phyloP scores from a whole-genome alignment of 164 flowering plant species.

The Sextonia rubra region DNA sequence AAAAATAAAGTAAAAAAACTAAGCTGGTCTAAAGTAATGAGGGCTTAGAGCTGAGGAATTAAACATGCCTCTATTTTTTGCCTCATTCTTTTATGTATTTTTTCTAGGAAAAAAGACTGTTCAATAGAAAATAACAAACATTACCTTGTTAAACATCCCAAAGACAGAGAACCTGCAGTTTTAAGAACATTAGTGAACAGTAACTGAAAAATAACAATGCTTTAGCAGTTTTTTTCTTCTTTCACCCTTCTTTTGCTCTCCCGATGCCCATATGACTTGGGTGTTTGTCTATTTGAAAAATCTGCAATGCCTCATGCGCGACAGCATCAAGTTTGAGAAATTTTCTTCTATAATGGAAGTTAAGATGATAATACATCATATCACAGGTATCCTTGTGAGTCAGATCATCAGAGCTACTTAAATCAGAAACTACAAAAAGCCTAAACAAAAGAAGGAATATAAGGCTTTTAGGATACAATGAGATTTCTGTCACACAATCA shows the following conservation, averaged over 20 bases:
- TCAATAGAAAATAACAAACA: constrained; percentile 1
- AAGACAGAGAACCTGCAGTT: constrained; percentile 90
- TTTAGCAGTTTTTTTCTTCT: not conserved
- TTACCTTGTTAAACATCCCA: constrained; percentile 97
- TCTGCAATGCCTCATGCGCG: constrained; percentile 87
- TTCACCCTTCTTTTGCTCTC: constrained; percentile 97
- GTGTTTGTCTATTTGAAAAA: constrained; percentile 93
- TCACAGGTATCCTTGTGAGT: not conserved
- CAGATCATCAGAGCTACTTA: not conserved
- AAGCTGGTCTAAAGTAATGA: not conserved
- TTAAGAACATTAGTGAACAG: constrained; percentile 1
- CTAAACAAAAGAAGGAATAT: not conserved
- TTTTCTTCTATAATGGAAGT: constrained; percentile 53
- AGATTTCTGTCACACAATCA: constrained; percentile 65
- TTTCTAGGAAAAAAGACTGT: not conserved
- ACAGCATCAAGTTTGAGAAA: constrained; percentile 93
- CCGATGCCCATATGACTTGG: constrained; percentile 99
- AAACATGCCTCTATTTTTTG: too few relatives aligned
- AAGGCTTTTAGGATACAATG: constrained; percentile 60
- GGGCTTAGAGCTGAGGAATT: too few relatives aligned
- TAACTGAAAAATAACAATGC: not conserved
- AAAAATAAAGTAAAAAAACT: constrained; percentile 1
- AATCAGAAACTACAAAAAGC: not conserved
- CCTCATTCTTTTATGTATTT: not conserved
- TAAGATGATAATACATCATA: constrained; percentile 27